These are phyloP conservation scores for Trichoderma guizhouense DNA, from an alignment of 2,329 filamentous ascomycete genomes.

Conservation along the genomic window DNA sequence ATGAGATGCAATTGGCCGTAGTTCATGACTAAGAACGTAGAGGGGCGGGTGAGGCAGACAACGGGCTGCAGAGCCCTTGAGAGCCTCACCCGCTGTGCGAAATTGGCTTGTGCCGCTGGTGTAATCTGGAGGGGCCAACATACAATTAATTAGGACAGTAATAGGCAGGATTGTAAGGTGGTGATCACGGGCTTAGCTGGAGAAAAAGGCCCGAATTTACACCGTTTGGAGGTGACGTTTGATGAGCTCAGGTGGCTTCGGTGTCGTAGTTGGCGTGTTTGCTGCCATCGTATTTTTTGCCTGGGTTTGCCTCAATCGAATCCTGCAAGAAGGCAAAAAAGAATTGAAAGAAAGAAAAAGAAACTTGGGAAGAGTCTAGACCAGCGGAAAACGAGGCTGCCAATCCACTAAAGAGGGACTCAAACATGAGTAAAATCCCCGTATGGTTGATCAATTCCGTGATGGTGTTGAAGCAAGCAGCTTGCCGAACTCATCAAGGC, in stretches of 20 bases:
- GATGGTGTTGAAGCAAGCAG: neutral
- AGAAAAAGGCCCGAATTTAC: neutral
- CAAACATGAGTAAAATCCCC: neutral
- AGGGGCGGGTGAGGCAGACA: neutral
- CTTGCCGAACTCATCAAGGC: neutral
- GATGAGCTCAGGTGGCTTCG: neutral
- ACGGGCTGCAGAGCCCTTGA: neutral
- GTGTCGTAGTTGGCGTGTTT: neutral
- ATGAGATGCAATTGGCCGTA: neutral
- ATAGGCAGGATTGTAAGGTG: neutral
- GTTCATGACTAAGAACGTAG: neutral
- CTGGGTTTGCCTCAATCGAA: neutral
- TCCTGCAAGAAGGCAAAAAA: neutral
- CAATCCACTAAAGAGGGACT: neutral
- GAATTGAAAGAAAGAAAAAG: neutral
- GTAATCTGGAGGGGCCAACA: neutral
- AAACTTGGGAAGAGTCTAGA: neutral
- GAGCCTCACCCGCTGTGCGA: neutral
- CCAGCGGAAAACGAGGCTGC: neutral
- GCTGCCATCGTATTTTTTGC: neutral
- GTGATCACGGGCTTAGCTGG: neutral
- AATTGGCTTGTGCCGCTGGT: neutral
- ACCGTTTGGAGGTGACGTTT: neutral
- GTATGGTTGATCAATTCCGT: neutral
- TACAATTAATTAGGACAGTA: neutral